phyloP scores from a whole-genome alignment of 805 yeast species.

The Saturnispora galanensis region DNA sequence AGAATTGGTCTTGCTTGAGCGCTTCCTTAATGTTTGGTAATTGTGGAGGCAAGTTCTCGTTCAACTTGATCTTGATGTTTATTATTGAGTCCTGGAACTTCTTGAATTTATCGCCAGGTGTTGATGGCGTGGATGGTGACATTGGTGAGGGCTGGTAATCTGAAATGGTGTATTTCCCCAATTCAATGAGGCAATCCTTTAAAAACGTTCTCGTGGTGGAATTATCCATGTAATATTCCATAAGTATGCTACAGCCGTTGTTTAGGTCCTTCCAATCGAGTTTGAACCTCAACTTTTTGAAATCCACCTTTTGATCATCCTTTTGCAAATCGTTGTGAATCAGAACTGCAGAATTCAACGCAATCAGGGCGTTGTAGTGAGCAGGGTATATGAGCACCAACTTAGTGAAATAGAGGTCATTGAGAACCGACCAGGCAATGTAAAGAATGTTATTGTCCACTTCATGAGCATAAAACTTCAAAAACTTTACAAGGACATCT shows the following conservation, averaged over 20 bases:
- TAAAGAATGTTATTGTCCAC: slow-evolving; percentile 31
- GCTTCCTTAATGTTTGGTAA: slow-evolving; percentile 1
- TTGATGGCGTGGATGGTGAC: slow-evolving; percentile 1
- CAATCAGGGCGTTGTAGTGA: slow-evolving; percentile 64
- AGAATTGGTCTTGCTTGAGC: slow-evolving; percentile 20
- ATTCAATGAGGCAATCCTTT: slow-evolving; percentile 14
- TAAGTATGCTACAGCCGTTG: slow-evolving; percentile 20
- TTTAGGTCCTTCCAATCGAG: slow-evolving; percentile 5
- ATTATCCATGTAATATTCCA: slow-evolving; percentile 26
- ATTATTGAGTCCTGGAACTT: slow-evolving; percentile 22
- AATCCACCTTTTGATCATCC: slow-evolving; percentile 6
- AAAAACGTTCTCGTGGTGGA: slow-evolving; percentile 18
- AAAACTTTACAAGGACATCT: slow-evolving; percentile 51
- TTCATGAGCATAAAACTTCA: slow-evolving; percentile 31
- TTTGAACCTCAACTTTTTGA: slow-evolving; percentile 7
- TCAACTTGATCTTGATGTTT: slow-evolving; percentile 24
- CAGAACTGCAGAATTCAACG: slow-evolving; percentile 44
- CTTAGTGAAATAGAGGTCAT: slow-evolving; percentile 64
- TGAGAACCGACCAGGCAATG: slow-evolving; percentile 66
- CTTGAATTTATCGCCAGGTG: slow-evolving; percentile 10
- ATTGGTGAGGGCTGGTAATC: slow-evolving; percentile 5
- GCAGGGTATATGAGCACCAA: slow-evolving; percentile 61
- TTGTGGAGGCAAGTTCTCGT: slow-evolving; percentile 6
- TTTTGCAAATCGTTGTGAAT: slow-evolving; percentile 19
- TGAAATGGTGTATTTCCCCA: slow-evolving; percentile 11